These are phyloP conservation scores for Neurospora tetrasperma DNA, from an alignment of 495 filamentous ascomycete species.

Conservation along the genomic window DNA sequence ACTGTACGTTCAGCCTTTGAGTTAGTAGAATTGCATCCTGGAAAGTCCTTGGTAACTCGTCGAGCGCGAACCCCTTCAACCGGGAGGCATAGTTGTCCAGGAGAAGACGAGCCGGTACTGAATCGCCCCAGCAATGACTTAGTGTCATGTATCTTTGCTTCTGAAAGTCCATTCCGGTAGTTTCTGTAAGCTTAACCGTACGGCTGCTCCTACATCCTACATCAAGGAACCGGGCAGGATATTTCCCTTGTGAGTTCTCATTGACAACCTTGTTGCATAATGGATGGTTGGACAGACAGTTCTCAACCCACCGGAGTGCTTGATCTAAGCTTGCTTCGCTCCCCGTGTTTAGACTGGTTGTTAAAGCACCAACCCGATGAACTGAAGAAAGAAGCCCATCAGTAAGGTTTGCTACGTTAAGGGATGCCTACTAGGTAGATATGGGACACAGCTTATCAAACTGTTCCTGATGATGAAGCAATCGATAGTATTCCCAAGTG, in stretches of 20 bases:
- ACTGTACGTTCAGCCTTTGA: not conserved
- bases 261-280: not conserved
- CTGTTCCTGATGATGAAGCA: too few species aligned
- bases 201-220: not conserved
- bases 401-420: not conserved
- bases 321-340: not conserved
- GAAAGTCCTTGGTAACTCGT: not conserved
- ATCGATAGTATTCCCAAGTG: too few species aligned
- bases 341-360: not conserved
- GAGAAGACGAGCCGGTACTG: not conserved
- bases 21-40: not conserved
- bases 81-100: not conserved
- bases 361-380: fast-evolving
- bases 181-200: not conserved
- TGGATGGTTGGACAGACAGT: not conserved
- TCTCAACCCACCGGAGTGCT: not conserved
- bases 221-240: not conserved
- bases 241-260: not conserved
- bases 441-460: not conserved
- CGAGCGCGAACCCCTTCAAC: not conserved
- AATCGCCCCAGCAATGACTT: not conserved
- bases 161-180: not conserved
- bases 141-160: not conserved
- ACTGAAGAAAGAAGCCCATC: not conserved
- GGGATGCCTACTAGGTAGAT: not conserved